Percentiles rank a stretch among this genome's conserved stretches.
phyloP scores from a whole-genome alignment of 352 stramenopile species.

The Phytophthora lateralis region DNA sequence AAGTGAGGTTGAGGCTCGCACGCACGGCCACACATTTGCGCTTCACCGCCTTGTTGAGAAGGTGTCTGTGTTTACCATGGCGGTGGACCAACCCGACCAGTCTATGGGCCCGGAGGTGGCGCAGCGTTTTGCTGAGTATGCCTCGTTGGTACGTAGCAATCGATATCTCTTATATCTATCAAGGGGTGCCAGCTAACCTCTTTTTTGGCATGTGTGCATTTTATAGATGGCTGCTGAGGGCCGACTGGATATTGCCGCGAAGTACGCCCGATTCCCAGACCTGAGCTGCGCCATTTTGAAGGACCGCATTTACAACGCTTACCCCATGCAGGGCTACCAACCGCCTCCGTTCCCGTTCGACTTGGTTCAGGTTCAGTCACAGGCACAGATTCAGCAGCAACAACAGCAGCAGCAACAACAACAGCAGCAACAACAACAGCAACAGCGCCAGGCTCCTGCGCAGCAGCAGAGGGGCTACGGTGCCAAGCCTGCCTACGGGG shows the following conservation, averaged over 20 bases:
- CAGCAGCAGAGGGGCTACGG: constrained; percentile 46
- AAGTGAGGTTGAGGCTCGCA: constrained; percentile 75
- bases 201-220: background rate
- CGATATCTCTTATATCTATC: background rate
- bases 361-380: constrained; percentile 60
- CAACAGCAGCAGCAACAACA: constrained; percentile 57
- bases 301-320: constrained; percentile 88
- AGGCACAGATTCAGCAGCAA: constrained; percentile 65
- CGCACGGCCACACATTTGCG: constrained; percentile 72
- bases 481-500: constrained; percentile 36
- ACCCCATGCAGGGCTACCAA: constrained; percentile 76
- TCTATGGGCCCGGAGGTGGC: constrained; percentile 89
- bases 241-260: constrained; percentile 90
- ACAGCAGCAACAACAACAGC: constrained; percentile 40
- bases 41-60: constrained; percentile 98
- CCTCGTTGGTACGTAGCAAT: constrained; percentile 33
- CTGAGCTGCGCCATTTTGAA: constrained; percentile 82
- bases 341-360: constrained; percentile 88
- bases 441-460: constrained; percentile 33
- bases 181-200: constrained; percentile 1
- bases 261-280: constrained; percentile 90
- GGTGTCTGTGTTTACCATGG: constrained; percentile 93
- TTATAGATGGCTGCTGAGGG: constrained; percentile 94
- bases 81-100: constrained; percentile 83
- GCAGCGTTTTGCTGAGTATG: constrained; percentile 93